Evolutionary conservation across 768 basidiomycete species (phyloP), one percentile per base, ranked within the genome.

Genomic region (Roridomyces roridus): DNA sequence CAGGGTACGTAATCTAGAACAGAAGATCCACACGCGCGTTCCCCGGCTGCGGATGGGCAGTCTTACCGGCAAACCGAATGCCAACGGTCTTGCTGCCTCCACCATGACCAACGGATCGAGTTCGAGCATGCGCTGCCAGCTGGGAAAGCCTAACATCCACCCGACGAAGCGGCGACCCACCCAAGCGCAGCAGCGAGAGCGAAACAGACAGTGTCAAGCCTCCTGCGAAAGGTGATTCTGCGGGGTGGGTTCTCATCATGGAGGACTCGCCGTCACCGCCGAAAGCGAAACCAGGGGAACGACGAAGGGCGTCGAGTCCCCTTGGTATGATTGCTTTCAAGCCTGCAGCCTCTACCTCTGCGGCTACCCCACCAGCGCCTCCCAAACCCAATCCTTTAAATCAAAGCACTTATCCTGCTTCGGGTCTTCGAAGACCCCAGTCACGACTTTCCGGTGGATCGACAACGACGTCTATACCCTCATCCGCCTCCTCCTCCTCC

Each of bases 221-320:
- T 59, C 73, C 66, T 47, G 74, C 69, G 55, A 82, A 78, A 64
- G 82, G 80, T 20, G 89, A 91, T 64, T 75, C 86, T 11, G 84
- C 90, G 34, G 91, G 91, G 51, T 94, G 91, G 91, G 91, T 94
- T 37, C 82, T 94, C 34, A 91, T 94, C 46, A 92, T 92, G 91
- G 92, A 93, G 62, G 92, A 92, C 67, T 87, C 88, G 2, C 88
- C 91, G 21, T 86, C 86, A 15, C 89, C 88, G 20, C 77, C 76
- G 26, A 88, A 85, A 69, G 77, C 81, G 42, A 74, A 76, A 58
- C 80, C 80, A 50, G 79, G 81, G 57, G 84, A 85, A 66, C 76
- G 78, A 56, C 78, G 88, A 54, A 79, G 88, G 64, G 69, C 82
- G 34, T 85, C 87, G 17, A 91, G 86, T 60, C 88, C 89, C 20